Percentiles rank a stretch among this genome's conserved stretches.
phyloP scores from a whole-genome alignment of 495 filamentous ascomycete species.

The Hyaloscypha variabilis region DNA sequence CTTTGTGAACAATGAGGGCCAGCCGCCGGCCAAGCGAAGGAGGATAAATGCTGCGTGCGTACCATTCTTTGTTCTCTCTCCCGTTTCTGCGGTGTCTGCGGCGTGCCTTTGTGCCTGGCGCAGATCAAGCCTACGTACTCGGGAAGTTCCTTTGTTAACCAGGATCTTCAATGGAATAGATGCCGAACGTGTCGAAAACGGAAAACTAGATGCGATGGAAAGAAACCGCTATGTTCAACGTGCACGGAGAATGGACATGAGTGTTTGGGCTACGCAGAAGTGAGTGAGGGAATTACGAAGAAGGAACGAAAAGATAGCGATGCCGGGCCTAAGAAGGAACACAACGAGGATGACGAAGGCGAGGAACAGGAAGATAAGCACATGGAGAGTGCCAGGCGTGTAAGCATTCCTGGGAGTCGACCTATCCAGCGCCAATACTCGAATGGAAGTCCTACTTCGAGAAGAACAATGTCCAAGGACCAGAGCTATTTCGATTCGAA shows the following conservation, averaged over 20 bases:
- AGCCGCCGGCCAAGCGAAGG: conserved; percentile 77
- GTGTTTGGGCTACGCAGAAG: conserved; percentile 68
- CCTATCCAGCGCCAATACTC: background rate
- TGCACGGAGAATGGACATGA: conserved; percentile 74
- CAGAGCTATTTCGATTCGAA: conserved; percentile 14
- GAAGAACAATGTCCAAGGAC: conserved; percentile 5
- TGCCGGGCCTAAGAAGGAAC: conserved; percentile 32
- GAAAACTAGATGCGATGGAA: conserved; percentile 82
- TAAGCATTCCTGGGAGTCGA: background rate
- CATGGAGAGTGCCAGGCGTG: conserved; percentile 16
- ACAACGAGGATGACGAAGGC: conserved; percentile 35
- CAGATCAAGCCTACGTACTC: background rate
- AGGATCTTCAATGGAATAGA: conserved; percentile 38
- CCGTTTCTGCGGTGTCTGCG: background rate
- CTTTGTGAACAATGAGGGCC: conserved; percentile 81
- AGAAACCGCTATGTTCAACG: conserved; percentile 74
- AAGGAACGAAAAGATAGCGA: conserved; percentile 42
- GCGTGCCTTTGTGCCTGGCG: background rate
- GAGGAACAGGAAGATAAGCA: conserved; percentile 25
- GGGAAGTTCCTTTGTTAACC: background rate
- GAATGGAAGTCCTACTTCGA: conserved; percentile 6
- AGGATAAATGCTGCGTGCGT: conserved; percentile 78
- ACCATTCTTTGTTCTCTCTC: conserved; percentile 23
- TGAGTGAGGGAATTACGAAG: conserved; percentile 40
- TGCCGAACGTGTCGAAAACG: conserved; percentile 80